Percentiles rank a stretch among this genome's conserved stretches.
Conservation (phyloP, 2,329 filamentous ascomycete genomes). For the Gremmenia infestans region DNA sequence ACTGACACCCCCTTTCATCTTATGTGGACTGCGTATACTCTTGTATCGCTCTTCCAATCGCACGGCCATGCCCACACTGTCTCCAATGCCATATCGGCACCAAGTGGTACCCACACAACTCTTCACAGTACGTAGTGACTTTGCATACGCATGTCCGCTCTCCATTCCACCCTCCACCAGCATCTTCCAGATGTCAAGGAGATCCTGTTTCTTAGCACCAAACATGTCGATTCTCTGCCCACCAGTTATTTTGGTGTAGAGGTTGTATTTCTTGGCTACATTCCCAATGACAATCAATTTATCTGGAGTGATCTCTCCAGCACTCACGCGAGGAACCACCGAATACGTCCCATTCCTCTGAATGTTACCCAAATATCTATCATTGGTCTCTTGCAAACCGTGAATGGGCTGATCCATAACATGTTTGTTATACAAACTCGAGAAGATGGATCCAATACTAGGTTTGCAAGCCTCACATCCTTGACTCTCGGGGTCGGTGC, state of each 20-base stretch:
- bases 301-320: slow-evolving; percentile 82
- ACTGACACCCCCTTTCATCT: slow-evolving; percentile 85
- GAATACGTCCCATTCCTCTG: slow-evolving; percentile 89
- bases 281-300: slow-evolving; percentile 78
- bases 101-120: slow-evolving; percentile 87
- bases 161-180: slow-evolving; percentile 84
- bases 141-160: slow-evolving; percentile 85
- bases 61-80: slow-evolving; percentile 87
- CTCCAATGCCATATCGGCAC: slow-evolving; percentile 84
- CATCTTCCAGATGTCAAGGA: slow-evolving; percentile 75
- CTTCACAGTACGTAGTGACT: slow-evolving; percentile 84
- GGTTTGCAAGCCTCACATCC: slow-evolving; percentile 89
- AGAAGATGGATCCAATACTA: slow-evolving; percentile 71
- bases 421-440: slow-evolving; percentile 78
- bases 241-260: slow-evolving; percentile 91
- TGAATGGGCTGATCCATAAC: slow-evolving; percentile 66
- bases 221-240: slow-evolving; percentile 93
- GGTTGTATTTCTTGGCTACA: slow-evolving; percentile 75
- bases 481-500: slow-evolving; percentile 64
- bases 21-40: slow-evolving; percentile 82
- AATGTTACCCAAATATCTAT: slow-evolving; percentile 82
- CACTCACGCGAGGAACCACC: slow-evolving; percentile 77
- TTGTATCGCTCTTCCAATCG: slow-evolving; percentile 87
- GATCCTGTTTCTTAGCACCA: slow-evolving; percentile 81
- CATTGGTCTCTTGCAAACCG: slow-evolving; percentile 86